Conservation (phyloP, 495 filamentous ascomycete genomes). For the Evansstolkia leycettana region DNA sequence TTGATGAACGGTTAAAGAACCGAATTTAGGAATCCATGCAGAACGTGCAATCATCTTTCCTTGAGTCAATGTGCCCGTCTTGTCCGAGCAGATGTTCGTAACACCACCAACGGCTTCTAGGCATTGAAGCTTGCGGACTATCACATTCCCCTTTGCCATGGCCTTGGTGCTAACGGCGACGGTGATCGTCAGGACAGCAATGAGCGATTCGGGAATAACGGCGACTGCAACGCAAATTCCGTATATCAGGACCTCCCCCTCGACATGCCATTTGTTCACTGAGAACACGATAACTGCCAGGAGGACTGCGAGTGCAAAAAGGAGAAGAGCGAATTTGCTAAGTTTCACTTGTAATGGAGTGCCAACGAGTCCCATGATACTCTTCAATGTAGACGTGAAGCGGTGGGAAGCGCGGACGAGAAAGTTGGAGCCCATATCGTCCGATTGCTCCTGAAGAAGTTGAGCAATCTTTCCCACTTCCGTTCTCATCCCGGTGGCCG, state of each 20-base stretch:
- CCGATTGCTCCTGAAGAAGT: conserved; percentile 30
- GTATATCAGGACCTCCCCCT: conserved; percentile 67
- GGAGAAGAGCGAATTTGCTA: conserved; percentile 58
- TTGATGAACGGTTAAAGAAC: conserved; percentile 42
- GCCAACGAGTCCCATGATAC: conserved; percentile 62
- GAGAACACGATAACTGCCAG: conserved; percentile 72
- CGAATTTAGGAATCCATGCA: conserved; percentile 58
- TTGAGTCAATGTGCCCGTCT: conserved; percentile 74
- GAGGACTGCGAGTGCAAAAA: conserved; percentile 63
- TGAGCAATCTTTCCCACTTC: conserved; percentile 77
- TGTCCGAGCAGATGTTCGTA: conserved; percentile 83
- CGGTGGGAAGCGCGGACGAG: conserved; percentile 48
- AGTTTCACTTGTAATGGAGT: conserved; percentile 77
- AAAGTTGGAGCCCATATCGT: conserved; percentile 42
- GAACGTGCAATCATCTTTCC: conserved; percentile 67
- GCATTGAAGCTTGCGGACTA: conserved; percentile 68
- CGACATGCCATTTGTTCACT: conserved; percentile 57
- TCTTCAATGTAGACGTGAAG: conserved; percentile 41
- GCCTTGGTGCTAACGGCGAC: conserved; percentile 59
- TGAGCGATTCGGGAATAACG: conserved; percentile 62
- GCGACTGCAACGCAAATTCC: conserved; percentile 66
- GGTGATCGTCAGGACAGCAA: conserved; percentile 63
- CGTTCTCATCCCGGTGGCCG: conserved; percentile 66
- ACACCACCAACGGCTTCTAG: conserved; percentile 76
- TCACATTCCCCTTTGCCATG: conserved; percentile 67